phyloP scores from a whole-genome alignment of 495 filamentous ascomycete species.

The Penicillium longicatenatum region DNA sequence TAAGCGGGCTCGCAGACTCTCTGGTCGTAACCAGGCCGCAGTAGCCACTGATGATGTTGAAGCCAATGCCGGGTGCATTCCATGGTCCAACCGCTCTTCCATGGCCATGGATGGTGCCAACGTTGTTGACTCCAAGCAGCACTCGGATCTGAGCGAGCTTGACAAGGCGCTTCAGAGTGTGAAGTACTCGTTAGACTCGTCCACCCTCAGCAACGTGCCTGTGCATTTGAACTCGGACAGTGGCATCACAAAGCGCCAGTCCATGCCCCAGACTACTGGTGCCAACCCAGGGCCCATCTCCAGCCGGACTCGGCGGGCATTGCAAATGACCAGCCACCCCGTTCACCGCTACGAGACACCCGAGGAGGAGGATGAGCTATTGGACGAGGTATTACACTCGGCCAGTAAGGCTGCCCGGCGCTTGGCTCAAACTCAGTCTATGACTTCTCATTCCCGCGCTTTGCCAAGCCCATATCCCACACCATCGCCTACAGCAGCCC shows the following conservation, averaged over 20 bases:
- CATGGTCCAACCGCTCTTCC: slow-evolving; percentile 85
- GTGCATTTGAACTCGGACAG: slow-evolving; percentile 50
- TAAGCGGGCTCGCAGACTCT: slow-evolving; percentile 90
- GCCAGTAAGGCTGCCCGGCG: slow-evolving; percentile 57
- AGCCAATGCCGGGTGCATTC: slow-evolving; percentile 85
- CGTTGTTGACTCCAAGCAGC: slow-evolving; percentile 53
- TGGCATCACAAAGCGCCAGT: slow-evolving; percentile 65
- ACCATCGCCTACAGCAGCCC: slow-evolving; percentile 85
- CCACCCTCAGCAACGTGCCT: slow-evolving; percentile 51
- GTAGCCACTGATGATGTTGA: slow-evolving; percentile 83
- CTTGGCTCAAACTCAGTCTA: slow-evolving; percentile 51
- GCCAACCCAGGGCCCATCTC: slow-evolving; percentile 65
- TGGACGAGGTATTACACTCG: slow-evolving; percentile 76
- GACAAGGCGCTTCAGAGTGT: slow-evolving; percentile 79
- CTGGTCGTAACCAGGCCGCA: slow-evolving; percentile 80
- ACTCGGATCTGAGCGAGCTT: slow-evolving; percentile 57
- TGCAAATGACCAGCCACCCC: slow-evolving; percentile 73
- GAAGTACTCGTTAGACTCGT: slow-evolving; percentile 62
- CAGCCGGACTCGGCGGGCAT: slow-evolving; percentile 78
- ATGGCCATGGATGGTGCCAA: slow-evolving; percentile 71
- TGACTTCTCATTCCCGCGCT: slow-evolving; percentile 39
- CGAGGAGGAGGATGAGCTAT: slow-evolving; percentile 93
- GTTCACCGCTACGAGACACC: slow-evolving; percentile 87
- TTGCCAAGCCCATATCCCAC: slow-evolving; percentile 87
- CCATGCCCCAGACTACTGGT: slow-evolving; percentile 65